Conservation (phyloP, 192 early-diverging fungal species). For the Coemansia sp. region DNA sequence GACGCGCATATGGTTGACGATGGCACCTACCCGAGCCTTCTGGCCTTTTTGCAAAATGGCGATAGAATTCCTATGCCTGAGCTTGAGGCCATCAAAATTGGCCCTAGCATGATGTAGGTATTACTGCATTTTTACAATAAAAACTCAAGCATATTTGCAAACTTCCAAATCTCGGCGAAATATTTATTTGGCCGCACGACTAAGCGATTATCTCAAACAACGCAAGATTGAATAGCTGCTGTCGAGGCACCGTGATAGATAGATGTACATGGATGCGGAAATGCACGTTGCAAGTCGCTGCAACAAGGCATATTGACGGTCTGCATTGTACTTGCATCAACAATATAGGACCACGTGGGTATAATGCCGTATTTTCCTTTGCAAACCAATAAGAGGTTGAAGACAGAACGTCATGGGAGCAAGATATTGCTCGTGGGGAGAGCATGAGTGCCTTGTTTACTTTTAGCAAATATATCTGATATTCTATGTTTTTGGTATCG, state of each 20-base stretch:
- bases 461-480: no score
- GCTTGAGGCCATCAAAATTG: constrained; percentile 46
- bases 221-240: no score
- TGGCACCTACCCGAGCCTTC: constrained; percentile 36
- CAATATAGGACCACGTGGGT: not conserved
- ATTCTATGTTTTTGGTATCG: no score
- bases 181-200: not conserved
- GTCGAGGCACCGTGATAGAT: no score
- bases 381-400: no score
- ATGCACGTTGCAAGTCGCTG: no score
- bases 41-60: constrained; percentile 47
- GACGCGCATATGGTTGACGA: constrained; percentile 1
- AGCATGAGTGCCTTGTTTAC: no score
- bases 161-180: no score
- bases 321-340: not conserved
- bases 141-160: not conserved
- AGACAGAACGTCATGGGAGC: no score
- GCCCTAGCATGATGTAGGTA: constrained; percentile 26
- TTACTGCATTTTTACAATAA: not conserved
- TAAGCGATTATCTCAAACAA: no score
- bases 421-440: no score
- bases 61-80: constrained; percentile 42
- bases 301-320: not conserved
- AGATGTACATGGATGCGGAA: no score
- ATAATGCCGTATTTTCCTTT: not conserved